Evolutionary conservation across 352 stramenopile species (phyloP).

Genomic region (Pythium folliculosum): DNA sequence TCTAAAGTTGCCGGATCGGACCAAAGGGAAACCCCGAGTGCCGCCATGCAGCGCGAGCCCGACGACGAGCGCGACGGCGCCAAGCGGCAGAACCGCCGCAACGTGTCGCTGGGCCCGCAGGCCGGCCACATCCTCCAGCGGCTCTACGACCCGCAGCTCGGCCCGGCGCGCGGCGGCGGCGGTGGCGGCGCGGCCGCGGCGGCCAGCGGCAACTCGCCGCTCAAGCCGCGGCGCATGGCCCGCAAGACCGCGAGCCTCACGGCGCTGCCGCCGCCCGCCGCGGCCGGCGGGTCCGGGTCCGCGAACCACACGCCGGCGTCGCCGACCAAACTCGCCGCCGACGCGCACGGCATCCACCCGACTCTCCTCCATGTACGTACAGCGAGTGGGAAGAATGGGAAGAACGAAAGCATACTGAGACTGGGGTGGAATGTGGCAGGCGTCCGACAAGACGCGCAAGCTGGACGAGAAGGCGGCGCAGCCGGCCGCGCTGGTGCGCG

Average conservation of each 20-base stretch:
- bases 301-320: background rate
- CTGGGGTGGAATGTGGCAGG: conserved; percentile 24
- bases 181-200: background rate
- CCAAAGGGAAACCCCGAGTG: background rate
- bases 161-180: conserved; percentile 21
- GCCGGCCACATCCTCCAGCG: conserved; percentile 65
- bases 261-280: conserved; percentile 26
- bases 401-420: background rate
- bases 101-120: conserved; percentile 50
- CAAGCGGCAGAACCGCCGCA: conserved; percentile 42
- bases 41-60: conserved; percentile 11
- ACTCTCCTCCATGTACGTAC: conserved; percentile 43
- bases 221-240: conserved; percentile 54
- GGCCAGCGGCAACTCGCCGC: conserved; percentile 25
- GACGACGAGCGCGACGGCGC: conserved; percentile 50
- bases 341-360: conserved; percentile 40
- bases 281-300: background rate
- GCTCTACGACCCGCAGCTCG: conserved; percentile 65
- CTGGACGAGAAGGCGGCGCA: conserved; percentile 33
- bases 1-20: too few relatives aligned
- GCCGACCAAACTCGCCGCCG: conserved; percentile 11
- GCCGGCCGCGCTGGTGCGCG: background rate
- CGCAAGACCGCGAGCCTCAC: conserved; percentile 53
- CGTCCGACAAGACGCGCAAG: conserved; percentile 56
- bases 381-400: too few relatives aligned